Percentiles rank a stretch among this genome's conserved stretches.
Evolutionary conservation across 2,329 filamentous ascomycete species (phyloP).

Genomic region (Colletotrichum cereale): DNA sequence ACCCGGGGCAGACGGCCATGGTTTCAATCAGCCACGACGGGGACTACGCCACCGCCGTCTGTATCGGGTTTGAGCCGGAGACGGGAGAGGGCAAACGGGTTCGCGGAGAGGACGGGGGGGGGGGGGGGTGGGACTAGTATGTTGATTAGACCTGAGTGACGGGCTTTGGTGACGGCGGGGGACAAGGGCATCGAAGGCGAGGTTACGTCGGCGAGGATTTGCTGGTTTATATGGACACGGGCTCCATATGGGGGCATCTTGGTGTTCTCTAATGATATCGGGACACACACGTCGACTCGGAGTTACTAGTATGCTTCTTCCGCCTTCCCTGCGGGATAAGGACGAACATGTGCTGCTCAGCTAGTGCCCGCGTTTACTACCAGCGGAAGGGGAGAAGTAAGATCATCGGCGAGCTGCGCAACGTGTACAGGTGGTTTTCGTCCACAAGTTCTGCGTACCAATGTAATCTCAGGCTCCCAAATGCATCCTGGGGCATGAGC

Average conservation of each 20-base stretch:
- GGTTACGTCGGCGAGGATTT: neutral
- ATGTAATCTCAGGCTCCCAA: neutral
- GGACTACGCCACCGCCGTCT: conserved; percentile 81
- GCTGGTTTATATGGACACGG: neutral
- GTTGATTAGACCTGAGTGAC: neutral
- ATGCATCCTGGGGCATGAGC: neutral
- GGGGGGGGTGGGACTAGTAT: neutral
- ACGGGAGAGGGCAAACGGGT: neutral
- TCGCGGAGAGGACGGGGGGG: neutral
- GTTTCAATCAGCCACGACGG: conserved; percentile 91
- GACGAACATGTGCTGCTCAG: too few relatives aligned
- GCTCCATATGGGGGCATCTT: neutral
- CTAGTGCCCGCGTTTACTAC: too few relatives aligned
- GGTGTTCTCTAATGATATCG: neutral
- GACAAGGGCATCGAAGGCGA: neutral
- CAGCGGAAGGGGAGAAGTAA: too few relatives aligned
- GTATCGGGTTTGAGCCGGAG: conserved; percentile 61
- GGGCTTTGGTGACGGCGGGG: neutral
- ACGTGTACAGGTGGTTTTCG: too few relatives aligned
- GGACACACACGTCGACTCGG: neutral
- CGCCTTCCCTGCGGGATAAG: too few relatives aligned
- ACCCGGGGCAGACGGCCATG: conserved; percentile 67
- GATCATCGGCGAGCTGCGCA: too few relatives aligned
- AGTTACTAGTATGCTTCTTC: too few relatives aligned
- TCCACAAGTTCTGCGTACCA: neutral